phyloP scores from a whole-genome alignment of 495 filamentous ascomycete genomes.

The Talaromyces proteolyticus region DNA sequence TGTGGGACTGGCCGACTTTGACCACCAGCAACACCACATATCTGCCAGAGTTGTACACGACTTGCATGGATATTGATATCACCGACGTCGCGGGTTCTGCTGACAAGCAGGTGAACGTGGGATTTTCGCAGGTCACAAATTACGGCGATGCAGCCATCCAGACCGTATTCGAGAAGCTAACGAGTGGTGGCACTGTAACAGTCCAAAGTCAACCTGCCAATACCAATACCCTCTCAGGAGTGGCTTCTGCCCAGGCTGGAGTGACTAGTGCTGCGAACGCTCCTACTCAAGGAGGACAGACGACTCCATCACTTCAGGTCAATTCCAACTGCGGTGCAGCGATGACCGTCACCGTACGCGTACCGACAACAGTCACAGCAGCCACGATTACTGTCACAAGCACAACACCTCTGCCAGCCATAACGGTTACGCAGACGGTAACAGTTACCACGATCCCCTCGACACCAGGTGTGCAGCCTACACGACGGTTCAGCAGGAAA shows the following conservation, averaged over 20 bases:
- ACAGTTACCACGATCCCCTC: neutral
- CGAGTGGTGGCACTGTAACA: neutral
- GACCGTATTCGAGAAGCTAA: neutral
- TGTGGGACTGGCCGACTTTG: constrained; percentile 80
- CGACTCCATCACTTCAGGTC: neutral
- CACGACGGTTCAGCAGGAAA: too few relatives aligned
- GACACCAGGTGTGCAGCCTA: too few relatives aligned
- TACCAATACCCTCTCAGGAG: too few relatives aligned
- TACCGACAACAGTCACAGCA: constrained; percentile 2
- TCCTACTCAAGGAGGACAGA: too few relatives aligned
- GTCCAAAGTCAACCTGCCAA: neutral
- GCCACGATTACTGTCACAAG: neutral
- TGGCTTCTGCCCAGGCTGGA: neutral
- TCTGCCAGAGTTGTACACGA: constrained; percentile 68
- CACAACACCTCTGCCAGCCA: neutral
- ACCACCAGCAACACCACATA: constrained; percentile 32
- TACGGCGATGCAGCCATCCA: constrained; percentile 3
- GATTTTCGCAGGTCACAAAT: constrained; percentile 1
- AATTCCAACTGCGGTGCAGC: neutral
- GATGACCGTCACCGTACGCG: neutral
- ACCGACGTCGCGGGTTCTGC: neutral
- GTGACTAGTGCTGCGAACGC: neutral
- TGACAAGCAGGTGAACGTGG: neutral
- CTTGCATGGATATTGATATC: constrained; percentile 59
- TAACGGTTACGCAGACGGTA: neutral